Base-by-base conservation (phyloP, 208 protist genomes). In the Acanthamoeba sp. region DNA sequence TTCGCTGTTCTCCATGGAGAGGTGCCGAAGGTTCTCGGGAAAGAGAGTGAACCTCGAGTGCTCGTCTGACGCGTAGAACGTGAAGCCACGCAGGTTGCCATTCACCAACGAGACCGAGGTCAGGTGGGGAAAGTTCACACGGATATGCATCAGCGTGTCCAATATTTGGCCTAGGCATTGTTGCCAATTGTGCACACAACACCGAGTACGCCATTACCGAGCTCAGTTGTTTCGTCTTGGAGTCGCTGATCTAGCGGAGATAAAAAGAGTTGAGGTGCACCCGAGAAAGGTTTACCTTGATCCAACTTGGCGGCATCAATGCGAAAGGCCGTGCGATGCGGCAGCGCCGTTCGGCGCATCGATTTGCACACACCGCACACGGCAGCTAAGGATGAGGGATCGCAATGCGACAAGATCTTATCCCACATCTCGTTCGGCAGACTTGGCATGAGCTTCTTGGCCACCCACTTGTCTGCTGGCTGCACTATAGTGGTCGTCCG, bases 391-490 rank as follows among this genome's bases (percentile, higher is more conserved):
- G 71, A 80, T 10, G 32, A 40, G 6, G 71, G 38, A 27, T 80
- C 71, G 32, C 71, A 80, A n/a, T 80, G 71, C 34, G 71, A 80
- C 20, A 80, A 18, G 71, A 80, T 80, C 20, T 80, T 80, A 9
- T 80, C 71, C 71, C 71, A 80, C 71, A 80, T 80, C 38, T 80
- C 71, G 40, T 80, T 80, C 5, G 71, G 71, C 71, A 80, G 71
- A 22, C 38, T 48, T 27, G 71, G 71, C 71, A 80, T 20, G 36
- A 36, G 34, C 71, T 80, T 80, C 38, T 40, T 80, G 36, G 40
- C 71, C 36, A 80, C 71, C 71, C 71, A 80, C 36, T 80, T 80
- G 71, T 45, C 71, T 36, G 16, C 36, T 24, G 20, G 22, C 36
- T 34, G 12, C 66, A 4, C n/a, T n/a, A n/a, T n/a, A n/a, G n/a